Evolutionary conservation across 768 basidiomycete genomes (phyloP).

Genomic region (Phaffia tasmanica): DNA sequence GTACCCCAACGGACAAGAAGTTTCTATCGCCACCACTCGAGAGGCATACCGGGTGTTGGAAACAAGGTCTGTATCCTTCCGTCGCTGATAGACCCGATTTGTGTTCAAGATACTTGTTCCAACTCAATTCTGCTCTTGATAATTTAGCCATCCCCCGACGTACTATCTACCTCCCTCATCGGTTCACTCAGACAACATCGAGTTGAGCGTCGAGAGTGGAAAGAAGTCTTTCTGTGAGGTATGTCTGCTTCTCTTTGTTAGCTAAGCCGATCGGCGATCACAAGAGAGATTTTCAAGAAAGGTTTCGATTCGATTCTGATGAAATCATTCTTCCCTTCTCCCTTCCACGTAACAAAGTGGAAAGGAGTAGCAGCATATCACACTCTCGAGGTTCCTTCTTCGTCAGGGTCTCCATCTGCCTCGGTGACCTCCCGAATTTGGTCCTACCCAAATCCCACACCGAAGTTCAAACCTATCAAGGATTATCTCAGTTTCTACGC

Average conservation of each 20-base stretch:
- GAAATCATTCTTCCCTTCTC: neutral
- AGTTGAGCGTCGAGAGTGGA: slow-evolving; percentile 24
- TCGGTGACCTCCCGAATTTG: slow-evolving; percentile 33
- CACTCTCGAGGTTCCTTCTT: slow-evolving; percentile 24
- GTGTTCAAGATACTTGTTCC: neutral
- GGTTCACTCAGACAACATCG: slow-evolving; percentile 11
- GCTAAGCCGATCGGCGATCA: neutral
- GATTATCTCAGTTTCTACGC: slow-evolving; percentile 37
- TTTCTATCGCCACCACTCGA: slow-evolving; percentile 32
- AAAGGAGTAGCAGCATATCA: slow-evolving; percentile 33
- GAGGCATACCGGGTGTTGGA: slow-evolving; percentile 34
- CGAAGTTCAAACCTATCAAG: slow-evolving; percentile 30
- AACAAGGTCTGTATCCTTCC: slow-evolving; percentile 29
- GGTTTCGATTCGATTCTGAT: neutral
- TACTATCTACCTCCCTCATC: slow-evolving; percentile 33
- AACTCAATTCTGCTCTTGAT: neutral
- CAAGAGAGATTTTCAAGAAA: neutral
- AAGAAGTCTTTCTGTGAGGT: slow-evolving; percentile 35
- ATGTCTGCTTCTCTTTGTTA: neutral
- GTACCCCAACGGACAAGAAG: slow-evolving; percentile 27
- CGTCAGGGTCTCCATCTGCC: neutral
- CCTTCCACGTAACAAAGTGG: slow-evolving; percentile 25
- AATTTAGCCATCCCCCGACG: slow-evolving; percentile 35
- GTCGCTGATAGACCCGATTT: neutral
- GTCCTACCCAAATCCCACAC: slow-evolving; percentile 32